Evolutionary conservation across 352 stramenopile species (phyloP).

Genomic region (Phytophthora pseudosyringae): DNA sequence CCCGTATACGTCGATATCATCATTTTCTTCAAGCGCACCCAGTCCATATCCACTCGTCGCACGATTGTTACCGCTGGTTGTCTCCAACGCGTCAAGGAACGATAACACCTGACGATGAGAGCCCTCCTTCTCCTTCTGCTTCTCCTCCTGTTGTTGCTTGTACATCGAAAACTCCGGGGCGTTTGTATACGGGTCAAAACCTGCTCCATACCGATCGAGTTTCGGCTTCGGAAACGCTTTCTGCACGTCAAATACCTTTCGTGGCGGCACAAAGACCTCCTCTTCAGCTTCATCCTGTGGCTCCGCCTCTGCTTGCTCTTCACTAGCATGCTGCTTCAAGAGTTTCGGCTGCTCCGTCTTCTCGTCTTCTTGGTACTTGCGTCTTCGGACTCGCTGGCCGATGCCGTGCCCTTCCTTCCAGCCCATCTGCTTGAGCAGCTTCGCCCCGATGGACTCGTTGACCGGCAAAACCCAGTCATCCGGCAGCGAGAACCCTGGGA

Average conservation of each 20-base stretch:
- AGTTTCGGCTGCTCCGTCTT: constrained; percentile 6
- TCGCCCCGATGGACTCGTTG: constrained; percentile 83
- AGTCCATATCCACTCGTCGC: constrained; percentile 65
- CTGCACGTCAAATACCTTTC: constrained; percentile 60
- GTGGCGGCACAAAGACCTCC: constrained; percentile 59
- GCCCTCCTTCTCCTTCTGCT: constrained; percentile 28
- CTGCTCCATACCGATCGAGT: constrained; percentile 74
- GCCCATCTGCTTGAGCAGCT: constrained; percentile 87
- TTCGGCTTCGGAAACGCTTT: constrained; percentile 73
- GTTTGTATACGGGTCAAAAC: constrained; percentile 79
- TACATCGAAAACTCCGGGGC: constrained; percentile 74
- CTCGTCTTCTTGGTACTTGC: constrained; percentile 42
- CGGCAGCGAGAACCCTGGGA: constrained; percentile 56
- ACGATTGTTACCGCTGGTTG: constrained; percentile 40
- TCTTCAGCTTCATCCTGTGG: constrained; percentile 35
- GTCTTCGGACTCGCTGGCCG: constrained; percentile 64
- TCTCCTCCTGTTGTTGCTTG: constrained; percentile 47
- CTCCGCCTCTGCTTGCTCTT: constrained; percentile 7
- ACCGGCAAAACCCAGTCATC: constrained; percentile 78
- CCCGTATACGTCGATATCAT: constrained; percentile 86
- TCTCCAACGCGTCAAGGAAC: constrained; percentile 76
- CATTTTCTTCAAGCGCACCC: constrained; percentile 82
- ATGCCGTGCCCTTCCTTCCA: constrained; percentile 93
- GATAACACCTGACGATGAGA: constrained; percentile 62
- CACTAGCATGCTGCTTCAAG: constrained; percentile 12